Evolutionary conservation across 805 yeast genomes (phyloP).

Genomic region (Candida boidinii): DNA sequence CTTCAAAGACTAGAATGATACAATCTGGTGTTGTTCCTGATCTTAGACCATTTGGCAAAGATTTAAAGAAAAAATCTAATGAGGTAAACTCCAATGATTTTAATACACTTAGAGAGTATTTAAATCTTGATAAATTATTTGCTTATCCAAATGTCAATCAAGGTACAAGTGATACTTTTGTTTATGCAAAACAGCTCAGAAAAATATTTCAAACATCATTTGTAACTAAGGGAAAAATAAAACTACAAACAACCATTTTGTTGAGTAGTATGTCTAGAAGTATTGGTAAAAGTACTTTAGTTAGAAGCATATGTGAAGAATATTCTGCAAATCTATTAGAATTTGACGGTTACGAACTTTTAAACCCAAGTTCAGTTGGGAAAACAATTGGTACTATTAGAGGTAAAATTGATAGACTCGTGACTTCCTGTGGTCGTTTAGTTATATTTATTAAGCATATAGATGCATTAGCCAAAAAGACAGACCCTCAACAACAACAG

Average conservation of each 20-base stretch:
- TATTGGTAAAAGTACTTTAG: conserved; percentile 68
- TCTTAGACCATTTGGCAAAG: conserved; percentile 27
- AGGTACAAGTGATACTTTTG: conserved; percentile 23
- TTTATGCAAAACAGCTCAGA: conserved; percentile 40
- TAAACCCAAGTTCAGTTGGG: conserved; percentile 62
- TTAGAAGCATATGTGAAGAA: conserved; percentile 43
- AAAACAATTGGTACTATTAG: conserved; percentile 71
- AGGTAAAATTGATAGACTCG: conserved; percentile 65
- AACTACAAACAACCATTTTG: conserved; percentile 53
- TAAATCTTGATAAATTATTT: conserved; percentile 8
- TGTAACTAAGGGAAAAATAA: conserved; percentile 18
- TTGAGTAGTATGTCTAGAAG: conserved; percentile 65
- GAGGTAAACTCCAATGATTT: neutral
- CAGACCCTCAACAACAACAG: conserved; percentile 43
- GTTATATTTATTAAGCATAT: conserved; percentile 62
- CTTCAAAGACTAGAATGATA: conserved; percentile 57
- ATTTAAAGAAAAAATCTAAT: conserved; percentile 7
- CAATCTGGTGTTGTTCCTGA: conserved; percentile 53
- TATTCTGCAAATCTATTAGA: conserved; percentile 61
- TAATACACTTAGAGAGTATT: conserved; percentile 8
- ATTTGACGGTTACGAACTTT: conserved; percentile 59
- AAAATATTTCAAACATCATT: conserved; percentile 50
- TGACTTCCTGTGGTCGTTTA: conserved; percentile 34
- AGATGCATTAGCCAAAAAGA: conserved; percentile 62
- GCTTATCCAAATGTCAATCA: conserved; percentile 7